A percentile compares a stretch with the other conserved stretches of the same genome.
Evolutionary conservation across 805 yeast species (phyloP).

Genomic region (Lachancea thermotolerans): DNA sequence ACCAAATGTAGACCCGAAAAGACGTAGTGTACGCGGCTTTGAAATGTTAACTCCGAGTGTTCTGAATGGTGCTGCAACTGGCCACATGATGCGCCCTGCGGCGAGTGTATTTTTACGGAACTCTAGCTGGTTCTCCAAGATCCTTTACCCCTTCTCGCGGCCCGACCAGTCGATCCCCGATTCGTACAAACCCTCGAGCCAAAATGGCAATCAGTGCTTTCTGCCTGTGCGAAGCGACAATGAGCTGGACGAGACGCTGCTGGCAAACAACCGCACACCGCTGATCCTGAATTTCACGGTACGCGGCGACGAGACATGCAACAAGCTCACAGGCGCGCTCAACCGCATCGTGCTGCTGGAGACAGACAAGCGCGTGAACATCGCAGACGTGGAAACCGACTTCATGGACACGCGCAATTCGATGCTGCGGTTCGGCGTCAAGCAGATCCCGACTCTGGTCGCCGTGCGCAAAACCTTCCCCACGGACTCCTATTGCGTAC

Average conservation of each 20-base stretch:
- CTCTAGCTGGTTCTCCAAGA: slow-evolving; percentile 12
- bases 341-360: slow-evolving; percentile 44
- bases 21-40: background rate
- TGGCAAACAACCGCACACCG: slow-evolving; percentile 48
- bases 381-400: slow-evolving; percentile 70
- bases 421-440: slow-evolving; percentile 46
- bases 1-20: background rate
- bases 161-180: slow-evolving; percentile 9
- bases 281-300: slow-evolving; percentile 65
- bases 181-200: slow-evolving; percentile 8
- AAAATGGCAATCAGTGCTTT: slow-evolving; percentile 25
- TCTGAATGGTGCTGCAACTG: too few relatives aligned
- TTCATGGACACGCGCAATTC: slow-evolving; percentile 55
- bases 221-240: slow-evolving; percentile 48
- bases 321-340: slow-evolving; percentile 55
- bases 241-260: slow-evolving; percentile 51
- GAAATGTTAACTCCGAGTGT: too few relatives aligned
- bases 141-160: slow-evolving; percentile 8
- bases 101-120: background rate
- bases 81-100: background rate
- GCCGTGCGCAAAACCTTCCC: slow-evolving; percentile 62
- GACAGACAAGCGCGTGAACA: slow-evolving; percentile 45
- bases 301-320: slow-evolving; percentile 55
- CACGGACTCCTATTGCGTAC: slow-evolving; percentile 33
- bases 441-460: slow-evolving; percentile 58